These are phyloP conservation scores for Schizophyllum amplum DNA, from an alignment of 1,284 basidiomycete genomes.

Conservation along the genomic window DNA sequence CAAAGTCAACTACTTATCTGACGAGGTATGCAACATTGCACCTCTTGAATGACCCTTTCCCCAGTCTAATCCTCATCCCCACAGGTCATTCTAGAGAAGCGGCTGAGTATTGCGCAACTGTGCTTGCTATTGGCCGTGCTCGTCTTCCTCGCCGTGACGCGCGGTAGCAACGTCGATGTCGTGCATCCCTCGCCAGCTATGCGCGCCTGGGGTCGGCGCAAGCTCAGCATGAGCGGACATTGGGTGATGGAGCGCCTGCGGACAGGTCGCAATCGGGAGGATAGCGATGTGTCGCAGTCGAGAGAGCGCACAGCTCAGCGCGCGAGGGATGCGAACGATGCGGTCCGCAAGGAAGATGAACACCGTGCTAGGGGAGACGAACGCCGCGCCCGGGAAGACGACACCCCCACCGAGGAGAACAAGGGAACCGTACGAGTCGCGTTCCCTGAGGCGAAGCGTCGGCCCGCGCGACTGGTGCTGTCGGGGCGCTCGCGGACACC, in stretches of 20 bases:
- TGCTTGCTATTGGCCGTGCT: slow-evolving; percentile 72
- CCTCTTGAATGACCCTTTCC: background rate
- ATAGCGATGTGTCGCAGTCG: background rate
- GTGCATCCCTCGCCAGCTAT: slow-evolving; percentile 7
- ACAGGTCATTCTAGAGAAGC: slow-evolving; percentile 76
- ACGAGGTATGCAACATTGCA: slow-evolving; percentile 47
- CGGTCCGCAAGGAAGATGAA: background rate
- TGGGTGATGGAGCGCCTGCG: slow-evolving; percentile 9
- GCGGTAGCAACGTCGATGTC: slow-evolving; percentile 46
- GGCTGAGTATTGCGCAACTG: slow-evolving; percentile 77
- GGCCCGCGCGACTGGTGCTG: background rate
- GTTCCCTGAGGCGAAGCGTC: too few species aligned
- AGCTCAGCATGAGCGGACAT: slow-evolving; percentile 11
- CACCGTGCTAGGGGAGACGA: background rate
- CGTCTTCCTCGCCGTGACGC: slow-evolving; percentile 77
- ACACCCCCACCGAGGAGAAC: background rate
- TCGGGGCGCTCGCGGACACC: background rate
- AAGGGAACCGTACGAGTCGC: background rate
- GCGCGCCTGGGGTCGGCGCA: slow-evolving; percentile 16
- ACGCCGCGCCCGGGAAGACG: background rate
- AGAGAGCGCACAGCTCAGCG: background rate
- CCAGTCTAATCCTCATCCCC: background rate
- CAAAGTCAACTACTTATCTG: slow-evolving; percentile 62
- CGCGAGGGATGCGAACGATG: background rate
- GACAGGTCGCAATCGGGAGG: background rate